A percentile compares a stretch with the other conserved stretches of the same genome.
Conservation (phyloP, 163 green algal genomes). For the Chlorella variabilis region DNA sequence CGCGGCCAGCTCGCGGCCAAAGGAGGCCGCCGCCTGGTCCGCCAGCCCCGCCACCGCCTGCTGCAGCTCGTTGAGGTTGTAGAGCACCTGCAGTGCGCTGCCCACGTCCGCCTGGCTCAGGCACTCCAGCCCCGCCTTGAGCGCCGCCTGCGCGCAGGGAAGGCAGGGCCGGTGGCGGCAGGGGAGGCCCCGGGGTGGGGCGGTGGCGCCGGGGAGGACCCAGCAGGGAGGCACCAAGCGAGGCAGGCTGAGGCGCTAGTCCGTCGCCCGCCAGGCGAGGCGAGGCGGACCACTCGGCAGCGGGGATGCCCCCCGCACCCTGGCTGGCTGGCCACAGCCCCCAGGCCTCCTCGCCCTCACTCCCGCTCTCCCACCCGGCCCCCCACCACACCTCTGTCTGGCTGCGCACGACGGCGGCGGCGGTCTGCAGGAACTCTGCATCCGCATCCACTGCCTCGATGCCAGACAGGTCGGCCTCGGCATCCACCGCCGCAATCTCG, state of each 20-base stretch:
- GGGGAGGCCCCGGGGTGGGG: too few species aligned
- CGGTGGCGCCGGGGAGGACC: too few species aligned
- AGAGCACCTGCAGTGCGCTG: constrained; percentile 92
- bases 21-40: not conserved
- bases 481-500: constrained; percentile 73
- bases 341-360: too few species aligned
- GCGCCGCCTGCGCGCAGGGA: constrained; percentile 59
- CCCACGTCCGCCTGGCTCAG: constrained; percentile 93
- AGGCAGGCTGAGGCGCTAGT: too few species aligned
- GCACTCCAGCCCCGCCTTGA: constrained; percentile 78
- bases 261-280: too few species aligned
- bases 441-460: constrained; percentile 77
- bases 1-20: constrained; percentile 31
- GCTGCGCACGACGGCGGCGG: constrained; percentile 60
- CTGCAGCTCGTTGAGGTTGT: constrained; percentile 88
- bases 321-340: too few species aligned
- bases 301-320: too few species aligned
- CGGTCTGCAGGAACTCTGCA: constrained; percentile 69
- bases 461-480: constrained; percentile 69
- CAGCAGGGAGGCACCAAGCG: too few species aligned
- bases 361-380: too few species aligned
- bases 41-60: constrained; percentile 51
- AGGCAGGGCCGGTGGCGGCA: too few species aligned
- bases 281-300: too few species aligned
- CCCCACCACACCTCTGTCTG: constrained; percentile 82